A percentile compares a stretch with the other conserved stretches of the same genome.
Conservation (phyloP, 2,329 filamentous ascomycete genomes). For the Neonectria hederae region DNA sequence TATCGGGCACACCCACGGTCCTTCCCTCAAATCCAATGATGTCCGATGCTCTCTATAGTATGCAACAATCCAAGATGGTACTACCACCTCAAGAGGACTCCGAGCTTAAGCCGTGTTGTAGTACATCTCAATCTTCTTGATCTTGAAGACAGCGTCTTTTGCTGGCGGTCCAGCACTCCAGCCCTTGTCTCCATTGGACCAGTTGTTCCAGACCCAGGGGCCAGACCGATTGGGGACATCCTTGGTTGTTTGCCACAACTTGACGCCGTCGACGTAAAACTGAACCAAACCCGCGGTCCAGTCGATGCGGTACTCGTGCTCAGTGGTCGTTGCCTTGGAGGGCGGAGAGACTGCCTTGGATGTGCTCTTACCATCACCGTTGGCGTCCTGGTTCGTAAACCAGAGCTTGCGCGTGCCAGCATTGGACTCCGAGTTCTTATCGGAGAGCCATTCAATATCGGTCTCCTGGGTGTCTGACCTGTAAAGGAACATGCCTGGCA, state of each 20-base stretch:
- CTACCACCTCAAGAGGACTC: not conserved
- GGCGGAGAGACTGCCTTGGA: conserved; percentile 32
- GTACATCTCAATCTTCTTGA: conserved; percentile 45
- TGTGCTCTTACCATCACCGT: conserved; percentile 32
- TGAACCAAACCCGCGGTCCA: conserved; percentile 40
- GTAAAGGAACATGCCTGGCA: conserved; percentile 46
- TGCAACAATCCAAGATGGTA: not conserved
- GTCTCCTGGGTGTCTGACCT: conserved; percentile 41
- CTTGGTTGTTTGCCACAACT: conserved; percentile 38
- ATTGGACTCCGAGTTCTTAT: conserved; percentile 41
- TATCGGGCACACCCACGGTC: not conserved
- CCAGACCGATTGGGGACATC: conserved; percentile 41
- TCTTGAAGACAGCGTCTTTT: conserved; percentile 42
- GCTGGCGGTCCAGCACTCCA: conserved; percentile 45
- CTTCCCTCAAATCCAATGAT: not conserved
- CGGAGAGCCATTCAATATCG: conserved; percentile 48
- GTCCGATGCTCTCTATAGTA: not conserved
- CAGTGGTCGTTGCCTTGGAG: conserved; percentile 34
- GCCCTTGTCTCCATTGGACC: conserved; percentile 44
- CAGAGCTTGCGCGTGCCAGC: conserved; percentile 39
- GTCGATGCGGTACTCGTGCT: conserved; percentile 47
- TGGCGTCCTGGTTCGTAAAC: conserved; percentile 45
- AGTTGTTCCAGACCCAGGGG: conserved; percentile 46
- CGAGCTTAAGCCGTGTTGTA: conserved; percentile 40
- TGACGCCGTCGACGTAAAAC: conserved; percentile 42